Conservation (phyloP, 2,329 filamentous ascomycete genomes). For the Gaeumannomyces sp. region DNA sequence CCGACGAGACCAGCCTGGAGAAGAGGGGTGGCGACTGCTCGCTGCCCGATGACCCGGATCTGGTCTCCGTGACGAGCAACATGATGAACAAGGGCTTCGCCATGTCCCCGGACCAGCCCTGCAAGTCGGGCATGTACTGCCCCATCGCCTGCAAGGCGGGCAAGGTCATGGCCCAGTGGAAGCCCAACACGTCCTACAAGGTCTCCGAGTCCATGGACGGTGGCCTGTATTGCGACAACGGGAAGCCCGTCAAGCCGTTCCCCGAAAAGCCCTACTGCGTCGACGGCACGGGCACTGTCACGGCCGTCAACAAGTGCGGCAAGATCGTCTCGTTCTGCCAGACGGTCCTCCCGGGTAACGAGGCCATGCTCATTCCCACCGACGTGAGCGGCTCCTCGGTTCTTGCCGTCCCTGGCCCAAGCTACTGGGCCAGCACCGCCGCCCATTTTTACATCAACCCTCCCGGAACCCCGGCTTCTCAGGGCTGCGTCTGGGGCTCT, state of each 20-base stretch:
- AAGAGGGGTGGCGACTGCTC: constrained; percentile 36
- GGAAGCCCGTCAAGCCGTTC: constrained; percentile 64
- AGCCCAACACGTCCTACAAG: constrained; percentile 60
- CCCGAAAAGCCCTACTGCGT: constrained; percentile 62
- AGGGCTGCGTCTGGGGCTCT: constrained; percentile 68
- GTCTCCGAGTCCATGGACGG: constrained; percentile 72
- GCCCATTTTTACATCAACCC: constrained; percentile 78
- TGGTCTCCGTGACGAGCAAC: constrained; percentile 62
- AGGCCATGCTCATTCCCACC: constrained; percentile 80
- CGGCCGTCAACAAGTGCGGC: constrained; percentile 60
- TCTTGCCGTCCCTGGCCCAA: constrained; percentile 62
- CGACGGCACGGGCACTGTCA: constrained; percentile 58
- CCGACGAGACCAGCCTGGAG: constrained; percentile 9
- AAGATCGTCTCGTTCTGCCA: constrained; percentile 66
- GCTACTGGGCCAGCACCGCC: constrained; percentile 67
- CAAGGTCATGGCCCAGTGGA: constrained; percentile 74
- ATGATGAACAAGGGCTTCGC: constrained; percentile 68
- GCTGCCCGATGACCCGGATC: constrained; percentile 60
- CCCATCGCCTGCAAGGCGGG: constrained; percentile 72
- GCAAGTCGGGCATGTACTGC: constrained; percentile 62
- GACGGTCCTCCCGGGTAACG: constrained; percentile 71
- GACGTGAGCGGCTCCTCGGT: constrained; percentile 49
- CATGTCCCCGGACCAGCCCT: constrained; percentile 68
- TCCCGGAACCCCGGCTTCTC: constrained; percentile 52
- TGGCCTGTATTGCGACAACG: constrained; percentile 66